A percentile compares a stretch with the other conserved stretches of the same genome.
phyloP scores from a whole-genome alignment of 805 yeast species.

The Saccharomyces kudriavzevii region DNA sequence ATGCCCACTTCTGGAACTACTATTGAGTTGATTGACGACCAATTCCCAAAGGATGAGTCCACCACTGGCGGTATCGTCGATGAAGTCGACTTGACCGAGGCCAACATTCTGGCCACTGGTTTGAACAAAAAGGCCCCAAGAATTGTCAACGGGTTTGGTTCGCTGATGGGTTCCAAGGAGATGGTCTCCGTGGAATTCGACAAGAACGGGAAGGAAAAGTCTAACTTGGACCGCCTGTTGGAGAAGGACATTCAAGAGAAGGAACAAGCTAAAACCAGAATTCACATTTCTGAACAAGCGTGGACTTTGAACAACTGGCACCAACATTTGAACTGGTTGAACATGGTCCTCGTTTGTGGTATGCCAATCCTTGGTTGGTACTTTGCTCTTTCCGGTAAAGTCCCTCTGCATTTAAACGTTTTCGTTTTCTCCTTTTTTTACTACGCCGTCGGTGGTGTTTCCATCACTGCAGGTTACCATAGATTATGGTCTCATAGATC shows the following conservation, averaged over 20 bases:
- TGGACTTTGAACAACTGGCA: slow-evolving; percentile 71
- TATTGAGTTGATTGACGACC: not conserved
- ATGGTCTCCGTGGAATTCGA: slow-evolving; percentile 57
- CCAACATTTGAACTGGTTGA: slow-evolving; percentile 71
- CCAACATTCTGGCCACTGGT: slow-evolving; percentile 78
- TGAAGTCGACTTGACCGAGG: slow-evolving; percentile 54
- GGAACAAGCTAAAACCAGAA: slow-evolving; percentile 16
- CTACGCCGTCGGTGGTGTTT: slow-evolving; percentile 56
- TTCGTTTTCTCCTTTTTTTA: slow-evolving; percentile 40
- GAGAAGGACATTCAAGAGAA: slow-evolving; percentile 30
- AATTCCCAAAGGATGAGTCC: slow-evolving; percentile 1
- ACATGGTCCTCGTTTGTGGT: slow-evolving; percentile 52
- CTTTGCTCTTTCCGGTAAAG: slow-evolving; percentile 33
- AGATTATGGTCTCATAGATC: slow-evolving; percentile 73
- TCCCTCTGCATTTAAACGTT: slow-evolving; percentile 45
- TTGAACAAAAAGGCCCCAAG: slow-evolving; percentile 61
- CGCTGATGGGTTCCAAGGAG: slow-evolving; percentile 72
- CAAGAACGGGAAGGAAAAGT: slow-evolving; percentile 7
- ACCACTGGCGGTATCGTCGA: slow-evolving; percentile 4
- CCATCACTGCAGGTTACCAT: slow-evolving; percentile 82
- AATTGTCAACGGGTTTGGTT: slow-evolving; percentile 75
- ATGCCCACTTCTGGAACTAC: not conserved
- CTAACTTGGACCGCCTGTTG: slow-evolving; percentile 39
- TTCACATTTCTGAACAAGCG: slow-evolving; percentile 68
- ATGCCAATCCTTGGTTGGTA: slow-evolving; percentile 51